Percentiles rank a stretch among this genome's conserved stretches.
Conservation (phyloP, 192 early-diverging fungal genomes). For the Backusella luteola region DNA sequence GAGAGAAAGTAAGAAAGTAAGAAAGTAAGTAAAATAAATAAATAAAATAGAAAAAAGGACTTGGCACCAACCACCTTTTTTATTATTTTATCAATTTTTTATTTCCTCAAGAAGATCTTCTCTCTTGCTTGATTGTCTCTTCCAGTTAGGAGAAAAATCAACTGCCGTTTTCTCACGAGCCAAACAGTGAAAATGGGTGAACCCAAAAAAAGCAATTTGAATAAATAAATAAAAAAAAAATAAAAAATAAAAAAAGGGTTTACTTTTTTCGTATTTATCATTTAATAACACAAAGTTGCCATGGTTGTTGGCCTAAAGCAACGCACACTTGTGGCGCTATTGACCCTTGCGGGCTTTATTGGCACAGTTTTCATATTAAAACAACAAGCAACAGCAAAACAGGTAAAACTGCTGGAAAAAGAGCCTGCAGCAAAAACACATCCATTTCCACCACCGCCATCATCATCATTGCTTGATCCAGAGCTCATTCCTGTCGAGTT, state of each 20-base stretch:
- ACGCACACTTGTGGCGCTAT: background rate
- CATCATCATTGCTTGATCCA: background rate
- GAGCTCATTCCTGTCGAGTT: slow-evolving; percentile 6
- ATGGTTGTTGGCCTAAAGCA: background rate
- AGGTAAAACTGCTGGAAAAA: background rate
- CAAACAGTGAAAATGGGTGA: background rate
- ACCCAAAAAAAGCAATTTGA: background rate
- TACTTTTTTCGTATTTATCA: background rate
- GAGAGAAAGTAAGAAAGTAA: background rate
- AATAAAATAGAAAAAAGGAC: slow-evolving; percentile 9
- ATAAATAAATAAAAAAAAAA: too few relatives aligned
- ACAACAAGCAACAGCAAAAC: background rate
- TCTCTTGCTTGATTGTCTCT: background rate
- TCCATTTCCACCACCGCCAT: background rate
- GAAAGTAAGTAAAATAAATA: too few relatives aligned
- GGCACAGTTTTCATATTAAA: background rate
- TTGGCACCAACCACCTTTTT: background rate
- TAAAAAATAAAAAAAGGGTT: background rate
- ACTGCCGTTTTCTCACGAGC: background rate
- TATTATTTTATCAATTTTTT: background rate
- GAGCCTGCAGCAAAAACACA: too few relatives aligned
- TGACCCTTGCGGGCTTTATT: background rate
- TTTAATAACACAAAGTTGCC: background rate
- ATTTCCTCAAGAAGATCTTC: background rate
- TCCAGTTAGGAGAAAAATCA: background rate